Evolutionary conservation across 1,284 basidiomycete genomes (phyloP), one percentile per base, ranked within the genome.

Genomic region (Rhodotorula sp.): DNA sequence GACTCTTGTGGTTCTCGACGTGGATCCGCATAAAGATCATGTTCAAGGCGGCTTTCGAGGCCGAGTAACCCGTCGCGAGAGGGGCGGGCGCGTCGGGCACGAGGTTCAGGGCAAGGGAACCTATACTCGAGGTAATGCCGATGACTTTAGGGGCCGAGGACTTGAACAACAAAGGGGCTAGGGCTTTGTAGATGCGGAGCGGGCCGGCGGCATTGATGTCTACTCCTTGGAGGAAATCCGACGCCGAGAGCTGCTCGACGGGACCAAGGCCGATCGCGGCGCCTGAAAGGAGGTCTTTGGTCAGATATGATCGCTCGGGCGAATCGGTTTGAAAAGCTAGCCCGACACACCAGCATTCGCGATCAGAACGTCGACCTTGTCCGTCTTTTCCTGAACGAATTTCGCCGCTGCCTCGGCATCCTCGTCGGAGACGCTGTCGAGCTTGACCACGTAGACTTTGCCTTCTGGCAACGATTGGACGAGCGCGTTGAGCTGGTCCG

Each of bases 401-500:
- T 31, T 21, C 1, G 70, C 58, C 1, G 65, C 65, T 5, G 48
- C 62, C 43, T 58, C 10, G 21, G 70, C 67, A 47, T 61, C 61
- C 48, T 62, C 62, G 20, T 52, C 62, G 6, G 61, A 48, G 5
- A 47, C 58, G 10, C 58, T 62, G 6, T 52, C 57, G 26, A 70
- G 65, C 65, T 67, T 61, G 31, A 70, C 49, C 23, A 68, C 52
- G n/a, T 70, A 4, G 43, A 52, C 46, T n/a, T 43, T 52, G 31
- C 62, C 54, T 31, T 70, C 68, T 10, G 39, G 39, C 12, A 43
- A 43, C 10, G 39, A 43, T 23, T 64, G 39, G 18, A 66, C 68
- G 23, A 79, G 71, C 14, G 71, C 65, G 3, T 73, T 43, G 5
- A 79, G 73, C 29, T 54, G 70, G 3, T 51, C 63, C 1, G 76